Conservation (phyloP, 257 asterid species). For the Rehmannia glutinosa region DNA sequence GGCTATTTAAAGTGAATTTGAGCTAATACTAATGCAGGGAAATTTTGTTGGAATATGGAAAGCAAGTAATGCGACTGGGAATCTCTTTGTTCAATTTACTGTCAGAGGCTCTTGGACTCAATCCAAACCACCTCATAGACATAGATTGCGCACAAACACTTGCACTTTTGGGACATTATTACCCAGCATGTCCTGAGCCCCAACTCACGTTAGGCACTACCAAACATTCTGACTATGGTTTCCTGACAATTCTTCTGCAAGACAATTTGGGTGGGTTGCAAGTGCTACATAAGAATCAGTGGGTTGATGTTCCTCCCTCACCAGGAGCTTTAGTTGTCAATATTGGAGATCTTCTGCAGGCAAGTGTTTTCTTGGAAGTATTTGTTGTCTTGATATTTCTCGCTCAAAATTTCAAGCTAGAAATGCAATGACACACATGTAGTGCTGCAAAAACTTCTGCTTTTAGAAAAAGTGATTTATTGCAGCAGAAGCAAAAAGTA, state of each 20-base stretch:
- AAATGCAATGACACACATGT: neutral
- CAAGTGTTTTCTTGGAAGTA: neutral
- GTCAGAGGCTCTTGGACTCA: slow-evolving; percentile 13
- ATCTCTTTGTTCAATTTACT: neutral
- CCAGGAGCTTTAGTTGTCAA: neutral
- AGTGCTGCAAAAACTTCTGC: no score
- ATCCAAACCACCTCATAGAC: slow-evolving; percentile 12
- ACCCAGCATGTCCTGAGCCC: slow-evolving; percentile 24
- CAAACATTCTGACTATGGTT: slow-evolving; percentile 15
- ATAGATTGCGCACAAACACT: slow-evolving; percentile 12
- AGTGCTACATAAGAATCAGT: slow-evolving; percentile 2
- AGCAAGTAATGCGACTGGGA: slow-evolving; percentile 9
- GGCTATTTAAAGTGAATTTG: no score
- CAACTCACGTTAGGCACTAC: slow-evolving; percentile 18
- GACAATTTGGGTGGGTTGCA: slow-evolving; percentile 22
- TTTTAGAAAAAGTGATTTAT: no score
- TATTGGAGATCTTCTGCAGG: no score
- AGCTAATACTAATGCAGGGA: no score
- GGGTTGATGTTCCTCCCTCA: slow-evolving; percentile 19
- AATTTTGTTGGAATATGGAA: neutral
- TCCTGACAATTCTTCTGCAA: slow-evolving; percentile 21
- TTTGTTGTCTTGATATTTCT: slow-evolving; percentile 8
- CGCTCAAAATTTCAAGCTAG: neutral
- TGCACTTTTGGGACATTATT: slow-evolving; percentile 2
- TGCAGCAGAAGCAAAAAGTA: no score